Evolutionary conservation across 2,329 filamentous ascomycete genomes (phyloP), one percentile per base, ranked within the genome.

Genomic region (Talaromyces rugulosus): DNA sequence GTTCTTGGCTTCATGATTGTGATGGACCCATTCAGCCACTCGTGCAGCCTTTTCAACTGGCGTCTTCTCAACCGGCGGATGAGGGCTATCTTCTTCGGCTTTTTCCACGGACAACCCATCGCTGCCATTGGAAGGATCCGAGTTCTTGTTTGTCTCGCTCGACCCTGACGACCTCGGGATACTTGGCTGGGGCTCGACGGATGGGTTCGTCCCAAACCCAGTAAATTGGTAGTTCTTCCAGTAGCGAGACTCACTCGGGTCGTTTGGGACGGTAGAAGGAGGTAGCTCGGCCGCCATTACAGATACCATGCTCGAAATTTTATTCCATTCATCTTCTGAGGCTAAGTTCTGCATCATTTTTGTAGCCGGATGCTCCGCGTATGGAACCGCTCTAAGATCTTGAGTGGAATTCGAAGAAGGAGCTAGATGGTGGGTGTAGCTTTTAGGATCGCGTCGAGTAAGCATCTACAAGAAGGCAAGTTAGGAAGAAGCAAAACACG

Each of bases 1-100:
- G 11, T 30, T n/a, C 27, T 56, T 40, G 1, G 18, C 16, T 12
- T 28, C 18, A 23, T 44, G 27, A 28, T 54, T 42, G n/a, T 51
- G 42, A 16, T 56, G n/a, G 3, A 62, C 52, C 61, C 61, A 62
- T 11, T 42, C 36, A 6, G 42, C 55, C 1, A 62, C 56, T n/a
- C 40, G 61, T 16, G 40, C 57, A 18, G 52, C 53, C 16, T 53
- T 62, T 36, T 62, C 61, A 4, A 52, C 51, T 11, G 23, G 58
- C 6, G 3, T 23, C 16, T 53, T 62, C 30, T 62, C 61, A 4
- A 52, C 51, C 16, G 23, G 58, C 6, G 3, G 40, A 18, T 18
- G 40, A 11, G 9, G n/a, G 23, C 12, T 47, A 31, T 3, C 18
- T 50, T n/a, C 33, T 40, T 30, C 55, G 50, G 5, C 11, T 18